Percentiles rank a stretch among this genome's conserved stretches.
These are phyloP conservation scores for Cystoderma amianthinum DNA, from an alignment of 768 basidiomycete species.

Conservation along the genomic window DNA sequence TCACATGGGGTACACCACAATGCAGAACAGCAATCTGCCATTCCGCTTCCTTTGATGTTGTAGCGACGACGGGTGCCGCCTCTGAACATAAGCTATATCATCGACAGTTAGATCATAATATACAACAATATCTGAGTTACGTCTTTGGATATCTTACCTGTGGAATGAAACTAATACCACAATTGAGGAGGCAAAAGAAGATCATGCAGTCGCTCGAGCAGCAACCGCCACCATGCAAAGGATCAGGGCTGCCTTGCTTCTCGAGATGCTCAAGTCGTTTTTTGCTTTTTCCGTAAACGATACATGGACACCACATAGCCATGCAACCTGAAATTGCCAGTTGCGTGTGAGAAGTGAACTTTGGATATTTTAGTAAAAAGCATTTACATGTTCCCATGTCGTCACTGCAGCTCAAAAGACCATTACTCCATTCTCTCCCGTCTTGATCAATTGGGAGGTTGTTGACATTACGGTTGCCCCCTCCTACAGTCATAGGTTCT, in stretches of 20 bases:
- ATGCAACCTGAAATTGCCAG: constrained; percentile 18
- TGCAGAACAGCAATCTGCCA: constrained; percentile 30
- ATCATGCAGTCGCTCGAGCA: constrained; percentile 28
- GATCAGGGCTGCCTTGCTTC: constrained; percentile 25
- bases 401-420: constrained; percentile 21
- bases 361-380: not conserved
- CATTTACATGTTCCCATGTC: constrained; percentile 23
- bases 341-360: not conserved
- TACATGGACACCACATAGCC: constrained; percentile 33
- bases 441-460: constrained; percentile 20
- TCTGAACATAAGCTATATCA: constrained; percentile 24
- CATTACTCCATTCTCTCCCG: constrained; percentile 31
- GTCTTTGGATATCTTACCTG: constrained; percentile 20
- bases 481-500: constrained; percentile 15
- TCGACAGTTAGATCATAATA: no score
- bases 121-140: no score
- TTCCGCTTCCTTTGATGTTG: constrained; percentile 34
- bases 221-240: constrained; percentile 21
- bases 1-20: constrained; percentile 41
- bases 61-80: constrained; percentile 34
- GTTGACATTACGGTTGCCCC: constrained; percentile 27
- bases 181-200: constrained; percentile 22
- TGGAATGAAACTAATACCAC: constrained; percentile 29
- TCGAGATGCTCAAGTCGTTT: constrained; percentile 31
- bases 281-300: constrained; percentile 32